A percentile compares a stretch with the other conserved stretches of the same genome.
These are phyloP conservation scores for Fusarium napiforme DNA, from an alignment of 2,329 filamentous ascomycete genomes.

Conservation along the genomic window DNA sequence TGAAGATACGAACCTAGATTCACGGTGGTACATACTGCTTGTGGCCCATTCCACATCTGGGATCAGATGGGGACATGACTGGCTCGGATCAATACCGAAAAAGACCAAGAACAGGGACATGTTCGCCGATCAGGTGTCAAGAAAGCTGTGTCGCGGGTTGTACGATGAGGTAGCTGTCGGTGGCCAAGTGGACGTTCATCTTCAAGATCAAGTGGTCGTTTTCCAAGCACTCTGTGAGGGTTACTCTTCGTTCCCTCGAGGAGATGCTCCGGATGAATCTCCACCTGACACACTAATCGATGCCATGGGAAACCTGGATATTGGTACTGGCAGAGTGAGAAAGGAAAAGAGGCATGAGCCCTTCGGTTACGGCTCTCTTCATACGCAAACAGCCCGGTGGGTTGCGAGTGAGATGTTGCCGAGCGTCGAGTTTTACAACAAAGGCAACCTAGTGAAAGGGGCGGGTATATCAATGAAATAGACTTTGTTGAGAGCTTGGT, in stretches of 20 bases:
- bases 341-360: slow-evolving; percentile 60
- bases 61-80: slow-evolving; percentile 62
- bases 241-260: slow-evolving; percentile 58
- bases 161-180: slow-evolving; percentile 56
- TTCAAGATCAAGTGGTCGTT: slow-evolving; percentile 70
- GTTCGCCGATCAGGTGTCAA: slow-evolving; percentile 56
- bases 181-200: slow-evolving; percentile 64
- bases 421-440: slow-evolving; percentile 60
- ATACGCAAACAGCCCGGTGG: slow-evolving; percentile 71
- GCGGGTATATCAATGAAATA: slow-evolving; percentile 46
- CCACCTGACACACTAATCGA: slow-evolving; percentile 40
- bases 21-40: slow-evolving; percentile 66
- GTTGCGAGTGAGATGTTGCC: slow-evolving; percentile 64
- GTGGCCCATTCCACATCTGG: slow-evolving; percentile 62
- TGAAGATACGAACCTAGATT: slow-evolving; percentile 63
- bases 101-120: slow-evolving; percentile 48
- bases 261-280: slow-evolving; percentile 29
- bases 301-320: slow-evolving; percentile 45
- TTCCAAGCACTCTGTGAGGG: slow-evolving; percentile 69
- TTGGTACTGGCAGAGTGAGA: slow-evolving; percentile 46
- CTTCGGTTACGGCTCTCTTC: slow-evolving; percentile 66
- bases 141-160: slow-evolving; percentile 58
- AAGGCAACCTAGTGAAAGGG: slow-evolving; percentile 62
- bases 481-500: not conserved
- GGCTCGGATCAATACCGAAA: slow-evolving; percentile 54